Conservation (phyloP, 2,329 filamentous ascomycete species). For the Karstenula rhodostoma region DNA sequence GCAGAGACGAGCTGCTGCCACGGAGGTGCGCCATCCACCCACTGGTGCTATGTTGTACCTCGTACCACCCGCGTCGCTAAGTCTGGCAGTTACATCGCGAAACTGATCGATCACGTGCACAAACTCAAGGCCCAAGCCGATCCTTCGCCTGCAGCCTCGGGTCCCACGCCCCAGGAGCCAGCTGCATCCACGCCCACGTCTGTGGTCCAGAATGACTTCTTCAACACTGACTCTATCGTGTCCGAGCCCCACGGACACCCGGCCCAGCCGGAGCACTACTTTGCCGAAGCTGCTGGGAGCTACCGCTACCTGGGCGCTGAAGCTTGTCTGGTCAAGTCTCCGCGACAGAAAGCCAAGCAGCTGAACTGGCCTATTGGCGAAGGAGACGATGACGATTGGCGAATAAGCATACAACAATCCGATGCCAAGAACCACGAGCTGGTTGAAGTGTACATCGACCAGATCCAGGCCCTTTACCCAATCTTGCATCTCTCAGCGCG, state of each 20-base stretch:
- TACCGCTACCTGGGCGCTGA: conserved; percentile 48
- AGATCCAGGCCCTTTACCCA: conserved; percentile 31
- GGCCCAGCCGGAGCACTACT: conserved; percentile 43
- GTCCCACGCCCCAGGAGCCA: conserved; percentile 23
- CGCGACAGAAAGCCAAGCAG: conserved; percentile 32
- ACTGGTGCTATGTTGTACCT: conserved; percentile 1
- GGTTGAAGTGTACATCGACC: conserved; percentile 39
- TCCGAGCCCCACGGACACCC: conserved; percentile 25
- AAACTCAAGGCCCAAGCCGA: conserved; percentile 29
- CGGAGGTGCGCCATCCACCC: conserved; percentile 33
- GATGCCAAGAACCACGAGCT: conserved; percentile 39
- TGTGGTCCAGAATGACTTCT: conserved; percentile 5
- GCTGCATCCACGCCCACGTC: conserved; percentile 2
- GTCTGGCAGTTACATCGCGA: conserved; percentile 42
- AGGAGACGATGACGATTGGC: conserved; percentile 33
- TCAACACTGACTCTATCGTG: conserved; percentile 25
- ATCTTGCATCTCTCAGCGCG: conserved; percentile 38
- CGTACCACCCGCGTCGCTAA: conserved; percentile 19
- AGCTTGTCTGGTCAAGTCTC: conserved; percentile 44
- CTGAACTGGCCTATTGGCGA: conserved; percentile 22
- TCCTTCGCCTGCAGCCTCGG: conserved; percentile 31
- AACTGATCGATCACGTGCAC: conserved; percentile 47
- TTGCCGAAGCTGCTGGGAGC: conserved; percentile 41
- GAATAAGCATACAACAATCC: conserved; percentile 33
- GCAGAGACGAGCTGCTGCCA: conserved; percentile 39